Evolutionary conservation across 2,329 filamentous ascomycete species (phyloP).

Genomic region (Chalaropsis thielavioides): DNA sequence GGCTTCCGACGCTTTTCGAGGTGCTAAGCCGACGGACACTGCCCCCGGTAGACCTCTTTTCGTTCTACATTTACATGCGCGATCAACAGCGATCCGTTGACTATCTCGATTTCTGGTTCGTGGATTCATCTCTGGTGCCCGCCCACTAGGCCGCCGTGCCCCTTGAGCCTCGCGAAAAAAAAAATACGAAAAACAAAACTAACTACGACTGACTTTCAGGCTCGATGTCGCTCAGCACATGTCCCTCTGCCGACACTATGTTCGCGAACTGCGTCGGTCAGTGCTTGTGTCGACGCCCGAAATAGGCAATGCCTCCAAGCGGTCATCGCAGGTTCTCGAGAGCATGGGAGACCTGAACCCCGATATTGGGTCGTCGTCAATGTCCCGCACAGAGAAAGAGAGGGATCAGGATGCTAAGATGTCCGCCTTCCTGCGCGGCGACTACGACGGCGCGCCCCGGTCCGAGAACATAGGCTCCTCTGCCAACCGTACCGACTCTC

Average conservation of each 20-base stretch:
- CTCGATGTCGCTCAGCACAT: conserved; percentile 99
- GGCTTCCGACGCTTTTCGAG: conserved; percentile 88
- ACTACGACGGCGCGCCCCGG: conserved; percentile 25
- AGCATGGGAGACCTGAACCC: conserved; percentile 52
- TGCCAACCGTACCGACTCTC: conserved; percentile 8
- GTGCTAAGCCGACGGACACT: conserved; percentile 88
- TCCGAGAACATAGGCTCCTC: conserved; percentile 3
- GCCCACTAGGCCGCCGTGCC: neutral
- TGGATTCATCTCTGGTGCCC: conserved; percentile 9
- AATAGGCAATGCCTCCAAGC: conserved; percentile 67
- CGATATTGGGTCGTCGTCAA: conserved; percentile 44
- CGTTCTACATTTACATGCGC: conserved; percentile 99
- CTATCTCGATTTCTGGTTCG: conserved; percentile 94
- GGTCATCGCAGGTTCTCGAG: conserved; percentile 69
- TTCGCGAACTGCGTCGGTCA: conserved; percentile 83
- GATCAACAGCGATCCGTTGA: conserved; percentile 97
- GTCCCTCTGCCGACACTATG: conserved; percentile 92
- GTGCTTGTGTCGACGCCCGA: conserved; percentile 90
- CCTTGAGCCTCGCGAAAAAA: too few relatives aligned
- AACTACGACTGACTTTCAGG: conserved; percentile 37
- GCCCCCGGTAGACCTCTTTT: conserved; percentile 90
- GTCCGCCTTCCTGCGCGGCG: conserved; percentile 72
- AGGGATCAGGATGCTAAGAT: conserved; percentile 76
- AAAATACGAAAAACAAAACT: neutral
- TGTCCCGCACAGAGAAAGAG: conserved; percentile 53